Evolutionary conservation across 352 stramenopile genomes (phyloP).

Genomic region (Globisporangium sylvaticum): DNA sequence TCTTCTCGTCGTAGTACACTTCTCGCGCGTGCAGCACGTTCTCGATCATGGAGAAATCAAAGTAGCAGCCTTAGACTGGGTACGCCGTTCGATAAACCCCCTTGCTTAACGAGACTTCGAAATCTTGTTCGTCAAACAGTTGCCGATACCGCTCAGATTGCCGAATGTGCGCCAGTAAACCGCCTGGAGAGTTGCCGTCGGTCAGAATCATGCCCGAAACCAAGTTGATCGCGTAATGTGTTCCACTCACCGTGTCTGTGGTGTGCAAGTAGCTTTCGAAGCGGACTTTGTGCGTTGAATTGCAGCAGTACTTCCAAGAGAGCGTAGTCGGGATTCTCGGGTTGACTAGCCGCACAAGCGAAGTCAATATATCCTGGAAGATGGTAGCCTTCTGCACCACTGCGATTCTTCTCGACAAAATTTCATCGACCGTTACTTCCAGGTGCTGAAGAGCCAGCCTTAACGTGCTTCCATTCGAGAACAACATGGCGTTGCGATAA

Average conservation of each 20-base stretch:
- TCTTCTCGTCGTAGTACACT: conserved; percentile 8
- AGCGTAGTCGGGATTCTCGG: conserved; percentile 18
- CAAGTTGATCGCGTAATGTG: conserved; percentile 46
- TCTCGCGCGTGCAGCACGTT: conserved; percentile 35
- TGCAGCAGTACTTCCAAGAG: conserved; percentile 19
- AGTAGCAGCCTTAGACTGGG: conserved; percentile 23
- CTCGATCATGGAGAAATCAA: conserved; percentile 30
- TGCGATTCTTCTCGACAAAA: conserved; percentile 29
- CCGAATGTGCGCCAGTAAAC: conserved; percentile 36
- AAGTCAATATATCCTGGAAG: conserved; percentile 15
- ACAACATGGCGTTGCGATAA: conserved; percentile 32
- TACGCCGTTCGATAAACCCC: conserved; percentile 30
- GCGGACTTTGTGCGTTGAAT: neutral
- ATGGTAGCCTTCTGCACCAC: neutral
- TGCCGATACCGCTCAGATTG: conserved; percentile 22
- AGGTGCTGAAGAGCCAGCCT: conserved; percentile 2
- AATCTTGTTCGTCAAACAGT: conserved; percentile 48
- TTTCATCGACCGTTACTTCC: conserved; percentile 19
- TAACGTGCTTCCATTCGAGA: neutral
- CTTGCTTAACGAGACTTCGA: conserved; percentile 36
- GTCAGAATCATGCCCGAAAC: conserved; percentile 39
- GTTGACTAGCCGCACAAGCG: conserved; percentile 25
- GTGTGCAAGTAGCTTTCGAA: conserved; percentile 32
- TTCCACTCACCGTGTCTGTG: conserved; percentile 12
- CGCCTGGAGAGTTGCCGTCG: conserved; percentile 33